phyloP scores from a whole-genome alignment of 352 stramenopile species.

The Globisporangium rhizosaccharum region DNA sequence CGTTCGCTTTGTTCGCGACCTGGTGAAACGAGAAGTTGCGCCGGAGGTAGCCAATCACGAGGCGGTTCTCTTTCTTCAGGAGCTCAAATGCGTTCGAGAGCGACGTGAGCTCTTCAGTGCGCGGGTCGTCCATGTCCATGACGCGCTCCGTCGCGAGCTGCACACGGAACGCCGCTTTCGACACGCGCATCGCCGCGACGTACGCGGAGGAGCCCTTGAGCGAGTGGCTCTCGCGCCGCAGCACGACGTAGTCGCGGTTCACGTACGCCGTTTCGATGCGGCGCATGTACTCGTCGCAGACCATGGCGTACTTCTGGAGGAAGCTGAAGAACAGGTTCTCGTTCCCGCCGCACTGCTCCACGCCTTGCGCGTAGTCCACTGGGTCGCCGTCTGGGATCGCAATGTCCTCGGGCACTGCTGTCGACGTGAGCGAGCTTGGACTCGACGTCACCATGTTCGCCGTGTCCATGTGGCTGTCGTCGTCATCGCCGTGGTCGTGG shows the following conservation, averaged over 20 bases:
- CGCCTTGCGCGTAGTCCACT: constrained; percentile 72
- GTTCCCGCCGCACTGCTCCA: constrained; percentile 78
- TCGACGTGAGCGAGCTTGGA: constrained; percentile 39
- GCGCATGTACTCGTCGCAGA: constrained; percentile 72
- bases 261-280: constrained; percentile 64
- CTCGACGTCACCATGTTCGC: constrained; percentile 25
- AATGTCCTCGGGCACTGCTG: constrained; percentile 55
- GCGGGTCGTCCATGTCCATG: constrained; percentile 46
- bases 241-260: constrained; percentile 46
- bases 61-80: constrained; percentile 69
- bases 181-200: constrained; percentile 76
- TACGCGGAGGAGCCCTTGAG: constrained; percentile 87
- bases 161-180: constrained; percentile 75
- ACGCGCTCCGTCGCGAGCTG: constrained; percentile 71
- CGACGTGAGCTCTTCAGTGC: constrained; percentile 23
- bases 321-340: constrained; percentile 80
- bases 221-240: constrained; percentile 76
- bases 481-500: constrained; percentile 15
- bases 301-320: constrained; percentile 70
- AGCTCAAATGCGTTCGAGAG: constrained; percentile 49
- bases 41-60: constrained; percentile 70
- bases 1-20: constrained; percentile 20
- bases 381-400: constrained; percentile 72
- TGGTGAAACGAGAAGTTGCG: constrained; percentile 81
- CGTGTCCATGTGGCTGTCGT: constrained; percentile 11